Base-by-base conservation (phyloP, 225 moss, liverwort and hornwort species). In the Neckera pumila region DNA sequence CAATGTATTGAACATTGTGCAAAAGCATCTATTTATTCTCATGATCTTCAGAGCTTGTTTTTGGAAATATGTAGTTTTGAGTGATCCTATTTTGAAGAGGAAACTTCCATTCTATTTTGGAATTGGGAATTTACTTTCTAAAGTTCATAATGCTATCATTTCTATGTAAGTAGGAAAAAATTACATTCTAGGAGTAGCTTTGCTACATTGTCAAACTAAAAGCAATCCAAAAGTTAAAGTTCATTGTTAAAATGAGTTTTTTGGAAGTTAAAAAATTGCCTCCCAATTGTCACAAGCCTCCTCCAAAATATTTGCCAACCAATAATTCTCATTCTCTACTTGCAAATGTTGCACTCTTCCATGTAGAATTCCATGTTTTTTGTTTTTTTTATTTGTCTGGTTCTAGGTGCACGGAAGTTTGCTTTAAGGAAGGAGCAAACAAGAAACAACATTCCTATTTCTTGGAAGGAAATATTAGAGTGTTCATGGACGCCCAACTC, bases 221-320 rank as follows among this genome's bases (percentile, higher is more conserved):
- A 36, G 9, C 51, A 76, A 76, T 23, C 23, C 4, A 34, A 53
- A 20, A 34, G 2, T 53, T 53, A 36, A 76, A 54, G 4, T 36
- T 36, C 9, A 34, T 3, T 34, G 54, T 14, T 14, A 23, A 36
- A 54, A 16, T 51, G 13, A 51, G 5, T 21, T 76, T 49, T 49
- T 7, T 2, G 0, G 0, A 75, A 49, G 10, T 31, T 0, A 0
- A 2, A 47, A 74, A 74, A 30, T 7, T 31, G 74, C 31, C 19
- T 45, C 5, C 1, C 7, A 6, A 0, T 74, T 47, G 47, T 47
- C 20, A 11, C 31, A 33, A 20, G 2, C 49, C 19, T 47, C 49
- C 11, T 30, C 47, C 18, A 47, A 33, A 49, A 31, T 2, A 12
- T 3, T 34, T 76, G 33, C 21, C 21, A 51, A 51, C 33, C 33